phyloP scores from a whole-genome alignment of 1,284 basidiomycete species.

The Trametes hirsuta region DNA sequence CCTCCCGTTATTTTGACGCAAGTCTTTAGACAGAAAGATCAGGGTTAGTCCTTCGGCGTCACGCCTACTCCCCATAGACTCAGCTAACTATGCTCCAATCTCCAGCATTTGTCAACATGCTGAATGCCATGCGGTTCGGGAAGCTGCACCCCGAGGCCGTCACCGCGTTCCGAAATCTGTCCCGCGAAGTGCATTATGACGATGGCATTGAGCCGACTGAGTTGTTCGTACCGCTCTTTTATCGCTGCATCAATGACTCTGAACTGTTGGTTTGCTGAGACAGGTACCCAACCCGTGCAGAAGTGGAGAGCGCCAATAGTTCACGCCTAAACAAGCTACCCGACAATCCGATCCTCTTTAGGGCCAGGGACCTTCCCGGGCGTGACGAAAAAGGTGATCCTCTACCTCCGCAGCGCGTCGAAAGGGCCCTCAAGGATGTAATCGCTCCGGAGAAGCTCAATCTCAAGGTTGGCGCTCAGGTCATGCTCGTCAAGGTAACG shows the following conservation, averaged over 20 bases:
- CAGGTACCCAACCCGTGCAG: conserved; percentile 61
- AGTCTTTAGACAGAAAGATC: conserved; percentile 51
- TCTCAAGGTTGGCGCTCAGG: conserved; percentile 41
- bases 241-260: background rate
- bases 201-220: conserved; percentile 86
- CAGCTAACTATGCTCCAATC: background rate
- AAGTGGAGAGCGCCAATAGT: conserved; percentile 63
- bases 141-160: conserved; percentile 48
- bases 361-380: conserved; percentile 40
- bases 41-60: conserved; percentile 45
- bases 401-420: conserved; percentile 24
- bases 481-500: conserved; percentile 50
- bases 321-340: conserved; percentile 42
- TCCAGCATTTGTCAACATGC: conserved; percentile 68
- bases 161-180: conserved; percentile 60
- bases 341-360: conserved; percentile 38
- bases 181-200: conserved; percentile 60
- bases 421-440: conserved; percentile 34
- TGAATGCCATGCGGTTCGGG: conserved; percentile 74
- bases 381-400: conserved; percentile 27
- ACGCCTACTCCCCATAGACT: background rate
- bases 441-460: conserved; percentile 36
- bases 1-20: conserved; percentile 40
- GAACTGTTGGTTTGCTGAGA: conserved; percentile 27
- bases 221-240: conserved; percentile 49